Conservation (phyloP, 2,329 filamentous ascomycete species). For the Sporothrix humicola region DNA sequence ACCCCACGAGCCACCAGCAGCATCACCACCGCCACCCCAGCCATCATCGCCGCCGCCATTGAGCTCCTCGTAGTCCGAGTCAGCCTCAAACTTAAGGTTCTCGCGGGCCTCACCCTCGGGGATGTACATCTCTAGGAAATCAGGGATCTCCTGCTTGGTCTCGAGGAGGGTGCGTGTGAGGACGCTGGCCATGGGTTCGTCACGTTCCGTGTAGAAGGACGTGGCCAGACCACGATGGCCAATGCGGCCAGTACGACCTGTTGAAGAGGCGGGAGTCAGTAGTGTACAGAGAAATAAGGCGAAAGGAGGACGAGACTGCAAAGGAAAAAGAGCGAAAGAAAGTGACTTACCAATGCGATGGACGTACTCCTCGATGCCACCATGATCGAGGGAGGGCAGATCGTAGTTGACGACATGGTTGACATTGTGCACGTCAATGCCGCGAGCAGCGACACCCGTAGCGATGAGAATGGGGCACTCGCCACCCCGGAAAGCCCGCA, state of each 20-base stretch:
- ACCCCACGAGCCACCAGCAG: constrained; percentile 32
- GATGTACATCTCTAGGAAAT: constrained; percentile 73
- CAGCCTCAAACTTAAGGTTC: constrained; percentile 61
- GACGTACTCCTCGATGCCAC: constrained; percentile 91
- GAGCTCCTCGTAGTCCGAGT: constrained; percentile 57
- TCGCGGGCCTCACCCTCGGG: constrained; percentile 59
- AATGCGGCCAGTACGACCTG: constrained; percentile 91
- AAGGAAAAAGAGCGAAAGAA: no score
- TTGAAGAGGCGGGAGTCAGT: constrained; percentile 35
- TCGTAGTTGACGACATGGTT: constrained; percentile 95
- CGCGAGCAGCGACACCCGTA: constrained; percentile 85
- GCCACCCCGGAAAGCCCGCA: constrained; percentile 82
- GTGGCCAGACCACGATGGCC: constrained; percentile 85
- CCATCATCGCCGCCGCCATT: constrained; percentile 36
- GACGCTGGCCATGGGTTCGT: constrained; percentile 73
- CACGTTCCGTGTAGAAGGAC: constrained; percentile 83
- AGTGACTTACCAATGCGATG: constrained; percentile 81
- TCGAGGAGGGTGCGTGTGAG: constrained; percentile 84
- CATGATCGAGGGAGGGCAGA: constrained; percentile 72
- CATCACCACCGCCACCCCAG: constrained; percentile 37
- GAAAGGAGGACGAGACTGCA: neutral
- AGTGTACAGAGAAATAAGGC: neutral
- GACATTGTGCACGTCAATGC: constrained; percentile 85
- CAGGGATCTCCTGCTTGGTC: constrained; percentile 76
- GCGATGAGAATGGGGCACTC: constrained; percentile 80